Conservation (phyloP, 495 filamentous ascomycete species). For the Aspergillus ostianus region DNA sequence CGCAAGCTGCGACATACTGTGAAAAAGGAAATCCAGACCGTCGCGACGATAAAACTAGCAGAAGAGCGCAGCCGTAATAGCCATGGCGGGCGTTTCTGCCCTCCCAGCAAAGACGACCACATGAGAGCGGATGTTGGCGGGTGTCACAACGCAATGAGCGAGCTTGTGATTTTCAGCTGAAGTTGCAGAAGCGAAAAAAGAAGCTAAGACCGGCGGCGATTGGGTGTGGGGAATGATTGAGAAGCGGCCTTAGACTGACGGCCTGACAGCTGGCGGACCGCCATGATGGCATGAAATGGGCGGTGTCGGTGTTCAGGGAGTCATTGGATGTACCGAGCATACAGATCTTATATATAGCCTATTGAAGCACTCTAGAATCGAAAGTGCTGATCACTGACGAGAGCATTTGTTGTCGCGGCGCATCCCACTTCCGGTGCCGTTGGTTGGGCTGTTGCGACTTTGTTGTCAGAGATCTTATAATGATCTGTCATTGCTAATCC, state of each 20-base stretch:
- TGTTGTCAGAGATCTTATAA: neutral
- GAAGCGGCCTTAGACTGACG: neutral
- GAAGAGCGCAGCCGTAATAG: conserved; percentile 55
- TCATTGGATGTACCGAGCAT: neutral
- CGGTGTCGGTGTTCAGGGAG: too few relatives aligned
- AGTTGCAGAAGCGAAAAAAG: neutral
- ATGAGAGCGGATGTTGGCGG: neutral
- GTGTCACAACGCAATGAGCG: neutral
- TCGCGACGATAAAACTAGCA: conserved; percentile 58
- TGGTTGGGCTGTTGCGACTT: too few relatives aligned
- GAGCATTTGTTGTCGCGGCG: neutral
- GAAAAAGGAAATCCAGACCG: conserved; percentile 62
- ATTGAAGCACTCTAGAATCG: neutral
- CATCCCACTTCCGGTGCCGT: too few relatives aligned
- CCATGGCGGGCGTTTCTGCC: conserved; percentile 30
- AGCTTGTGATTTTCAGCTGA: neutral
- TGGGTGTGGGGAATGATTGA: neutral
- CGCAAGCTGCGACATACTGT: conserved; percentile 57
- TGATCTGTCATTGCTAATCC: neutral
- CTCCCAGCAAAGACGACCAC: neutral
- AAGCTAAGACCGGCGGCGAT: neutral
- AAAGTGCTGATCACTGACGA: neutral
- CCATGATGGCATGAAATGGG: neutral
- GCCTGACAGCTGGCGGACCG: neutral
- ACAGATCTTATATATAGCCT: neutral